Percentiles rank a stretch among this genome's conserved stretches.
Evolutionary conservation across 106 monocot species (phyloP).

Genomic region (Phalaenopsis aphrodite): DNA sequence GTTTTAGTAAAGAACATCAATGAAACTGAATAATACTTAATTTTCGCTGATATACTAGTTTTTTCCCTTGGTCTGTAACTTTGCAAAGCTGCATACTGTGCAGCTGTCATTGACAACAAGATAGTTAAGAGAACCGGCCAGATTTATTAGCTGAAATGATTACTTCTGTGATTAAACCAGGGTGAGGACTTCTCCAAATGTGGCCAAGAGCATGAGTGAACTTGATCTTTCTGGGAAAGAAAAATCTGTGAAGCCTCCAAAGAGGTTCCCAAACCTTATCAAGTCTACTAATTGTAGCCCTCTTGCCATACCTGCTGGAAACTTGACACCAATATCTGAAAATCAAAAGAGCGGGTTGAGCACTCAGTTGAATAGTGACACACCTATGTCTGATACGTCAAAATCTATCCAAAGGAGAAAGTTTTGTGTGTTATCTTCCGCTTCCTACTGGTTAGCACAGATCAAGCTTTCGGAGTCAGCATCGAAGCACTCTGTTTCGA

Average conservation of each 20-base stretch:
- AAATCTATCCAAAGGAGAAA: conserved; percentile 40
- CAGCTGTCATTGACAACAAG: background rate
- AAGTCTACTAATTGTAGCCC: conserved; percentile 24
- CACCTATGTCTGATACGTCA: conserved; percentile 47
- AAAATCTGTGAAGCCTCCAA: conserved; percentile 44
- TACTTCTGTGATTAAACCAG: conserved; percentile 12
- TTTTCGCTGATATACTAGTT: background rate
- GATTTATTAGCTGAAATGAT: background rate
- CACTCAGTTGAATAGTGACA: conserved; percentile 22
- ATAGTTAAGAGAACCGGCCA: background rate
- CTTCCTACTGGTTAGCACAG: conserved; percentile 84
- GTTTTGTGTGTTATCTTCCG: conserved; percentile 61
- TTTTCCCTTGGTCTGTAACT: background rate
- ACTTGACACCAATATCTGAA: conserved; percentile 41
- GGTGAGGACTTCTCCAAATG: conserved; percentile 22
- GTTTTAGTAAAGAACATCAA: background rate
- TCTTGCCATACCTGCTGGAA: conserved; percentile 16
- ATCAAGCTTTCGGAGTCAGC: conserved; percentile 75
- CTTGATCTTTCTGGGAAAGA: conserved; percentile 46
- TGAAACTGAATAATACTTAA: background rate
- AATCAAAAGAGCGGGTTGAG: conserved; percentile 18
- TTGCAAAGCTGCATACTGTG: background rate
- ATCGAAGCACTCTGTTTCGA: conserved; percentile 61
- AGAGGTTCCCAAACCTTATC: conserved; percentile 54
- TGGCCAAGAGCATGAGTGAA: conserved; percentile 49